Evolutionary conservation across 2,329 filamentous ascomycete species (phyloP).

Genomic region (Calonectria ilicicola): DNA sequence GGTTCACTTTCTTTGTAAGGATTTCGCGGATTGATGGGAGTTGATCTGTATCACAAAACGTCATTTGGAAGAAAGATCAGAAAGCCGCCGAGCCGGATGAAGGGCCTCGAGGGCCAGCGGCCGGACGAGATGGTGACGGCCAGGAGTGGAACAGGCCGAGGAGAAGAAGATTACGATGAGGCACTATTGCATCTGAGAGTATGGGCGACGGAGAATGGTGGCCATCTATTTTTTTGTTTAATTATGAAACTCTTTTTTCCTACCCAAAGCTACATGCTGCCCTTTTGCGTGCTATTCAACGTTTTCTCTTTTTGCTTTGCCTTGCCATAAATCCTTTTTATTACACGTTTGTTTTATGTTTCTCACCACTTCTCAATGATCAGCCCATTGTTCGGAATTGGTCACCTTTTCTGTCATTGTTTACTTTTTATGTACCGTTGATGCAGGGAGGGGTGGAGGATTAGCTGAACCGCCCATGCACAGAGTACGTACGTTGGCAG

Average conservation of each 20-base stretch:
- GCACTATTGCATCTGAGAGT: slow-evolving; percentile 48
- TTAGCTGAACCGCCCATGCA: slow-evolving; percentile 4
- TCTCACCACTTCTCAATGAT: slow-evolving; percentile 12
- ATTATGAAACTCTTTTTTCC: slow-evolving; percentile 56
- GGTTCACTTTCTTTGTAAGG: slow-evolving; percentile 46
- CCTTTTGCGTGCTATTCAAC: slow-evolving; percentile 25
- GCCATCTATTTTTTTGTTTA: slow-evolving; percentile 64
- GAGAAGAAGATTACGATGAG: slow-evolving; percentile 36
- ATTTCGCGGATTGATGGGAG: slow-evolving; percentile 46
- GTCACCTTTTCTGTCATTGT: slow-evolving; percentile 20
- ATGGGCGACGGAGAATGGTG: slow-evolving; percentile 51
- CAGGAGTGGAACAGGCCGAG: slow-evolving; percentile 28
- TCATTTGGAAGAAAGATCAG: slow-evolving; percentile 41
- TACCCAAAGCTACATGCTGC: slow-evolving; percentile 30
- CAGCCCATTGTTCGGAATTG: background rate
- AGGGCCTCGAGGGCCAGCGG: slow-evolving; percentile 35
- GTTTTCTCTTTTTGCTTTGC: slow-evolving; percentile 20
- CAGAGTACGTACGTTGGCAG: background rate
- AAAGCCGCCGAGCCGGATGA: slow-evolving; percentile 35
- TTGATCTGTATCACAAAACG: slow-evolving; percentile 48
- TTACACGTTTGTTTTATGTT: slow-evolving; percentile 2
- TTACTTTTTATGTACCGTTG: slow-evolving; percentile 14
- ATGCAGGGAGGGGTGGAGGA: slow-evolving; percentile 7
- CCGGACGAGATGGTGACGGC: slow-evolving; percentile 25
- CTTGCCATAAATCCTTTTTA: slow-evolving; percentile 23